phyloP scores from a whole-genome alignment of 1,139 yeast genomes.

The Saccharomycopsis hybrid region DNA sequence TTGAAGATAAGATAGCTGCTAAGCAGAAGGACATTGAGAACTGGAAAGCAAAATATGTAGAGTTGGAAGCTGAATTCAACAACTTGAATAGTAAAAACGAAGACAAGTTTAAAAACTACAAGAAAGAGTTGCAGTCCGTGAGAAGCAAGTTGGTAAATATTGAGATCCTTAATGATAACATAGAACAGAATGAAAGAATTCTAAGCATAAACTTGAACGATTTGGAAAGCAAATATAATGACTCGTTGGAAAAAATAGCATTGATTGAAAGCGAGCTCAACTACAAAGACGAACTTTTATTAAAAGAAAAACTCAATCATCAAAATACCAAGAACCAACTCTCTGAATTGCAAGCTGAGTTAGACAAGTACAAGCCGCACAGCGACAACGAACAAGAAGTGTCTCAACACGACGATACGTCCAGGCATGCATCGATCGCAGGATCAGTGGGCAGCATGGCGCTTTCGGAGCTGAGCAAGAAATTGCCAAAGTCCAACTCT shows the following conservation, averaged over 20 bases:
- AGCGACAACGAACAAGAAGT: slow-evolving; percentile 1
- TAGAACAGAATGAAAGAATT: slow-evolving; percentile 28
- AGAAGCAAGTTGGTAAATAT: slow-evolving; percentile 26
- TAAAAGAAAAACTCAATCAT: slow-evolving; percentile 25
- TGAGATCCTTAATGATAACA: slow-evolving; percentile 27
- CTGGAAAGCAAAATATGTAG: slow-evolving; percentile 18
- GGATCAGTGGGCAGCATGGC: not conserved
- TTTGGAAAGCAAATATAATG: slow-evolving; percentile 23
- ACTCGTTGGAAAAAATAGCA: slow-evolving; percentile 24
- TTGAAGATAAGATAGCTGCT: slow-evolving; percentile 21
- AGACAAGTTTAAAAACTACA: slow-evolving; percentile 20
- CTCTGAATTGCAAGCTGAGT: slow-evolving; percentile 21
- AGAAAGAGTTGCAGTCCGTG: slow-evolving; percentile 24
- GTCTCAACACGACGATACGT: not conserved
- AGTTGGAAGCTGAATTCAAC: slow-evolving; percentile 21
- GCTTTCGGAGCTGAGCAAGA: not conserved
- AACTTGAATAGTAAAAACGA: slow-evolving; percentile 17
- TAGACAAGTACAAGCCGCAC: slow-evolving; percentile 11
- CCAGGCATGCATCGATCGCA: slow-evolving; percentile 1
- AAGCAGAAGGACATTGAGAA: slow-evolving; percentile 22
- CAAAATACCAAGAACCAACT: slow-evolving; percentile 26
- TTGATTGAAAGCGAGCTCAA: slow-evolving; percentile 26
- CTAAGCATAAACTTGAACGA: slow-evolving; percentile 24
- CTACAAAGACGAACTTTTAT: slow-evolving; percentile 22
- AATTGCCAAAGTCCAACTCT: slow-evolving; percentile 26